A percentile compares a stretch with the other conserved stretches of the same genome.
Evolutionary conservation across 2,329 filamentous ascomycete genomes (phyloP).

Genomic region (Venturia pyrina): DNA sequence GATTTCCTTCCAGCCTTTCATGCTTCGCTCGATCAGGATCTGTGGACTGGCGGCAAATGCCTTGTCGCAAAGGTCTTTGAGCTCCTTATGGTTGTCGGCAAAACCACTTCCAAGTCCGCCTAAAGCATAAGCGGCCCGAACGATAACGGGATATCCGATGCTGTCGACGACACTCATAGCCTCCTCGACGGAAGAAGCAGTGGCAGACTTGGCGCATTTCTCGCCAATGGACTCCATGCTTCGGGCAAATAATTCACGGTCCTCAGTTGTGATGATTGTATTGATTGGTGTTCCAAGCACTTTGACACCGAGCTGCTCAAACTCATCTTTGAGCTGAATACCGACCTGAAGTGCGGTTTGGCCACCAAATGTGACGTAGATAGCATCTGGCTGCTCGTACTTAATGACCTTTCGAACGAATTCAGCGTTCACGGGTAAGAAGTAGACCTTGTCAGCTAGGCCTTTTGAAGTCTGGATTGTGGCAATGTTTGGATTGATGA

Average conservation of each 20-base stretch:
- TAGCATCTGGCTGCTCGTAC: constrained; percentile 88
- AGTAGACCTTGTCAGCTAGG: constrained; percentile 96
- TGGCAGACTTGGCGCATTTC: constrained; percentile 95
- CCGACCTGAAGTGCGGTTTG: constrained; percentile 95
- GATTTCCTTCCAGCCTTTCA: constrained; percentile 99
- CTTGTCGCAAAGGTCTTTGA: constrained; percentile 83
- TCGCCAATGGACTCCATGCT: constrained; percentile 98
- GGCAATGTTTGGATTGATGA: constrained; percentile 99
- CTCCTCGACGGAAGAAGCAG: constrained; percentile 79
- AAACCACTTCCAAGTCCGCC: constrained; percentile 94
- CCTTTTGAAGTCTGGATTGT: constrained; percentile 98
- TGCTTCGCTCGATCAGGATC: constrained; percentile 91
- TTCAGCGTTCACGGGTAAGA: constrained; percentile 90
- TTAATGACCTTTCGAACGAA: constrained; percentile 97
- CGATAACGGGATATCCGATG: constrained; percentile 95
- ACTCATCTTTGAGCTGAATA: constrained; percentile 96
- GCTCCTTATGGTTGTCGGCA: constrained; percentile 73
- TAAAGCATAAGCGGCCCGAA: constrained; percentile 89
- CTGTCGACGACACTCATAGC: constrained; percentile 78
- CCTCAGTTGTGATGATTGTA: constrained; percentile 97
- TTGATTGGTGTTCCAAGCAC: constrained; percentile 95
- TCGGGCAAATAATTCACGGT: constrained; percentile 91
- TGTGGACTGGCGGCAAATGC: constrained; percentile 93
- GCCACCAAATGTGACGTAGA: constrained; percentile 95
- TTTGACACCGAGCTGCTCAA: constrained; percentile 81